Evolutionary conservation across 2,329 filamentous ascomycete genomes (phyloP).

Genomic region (Neopestalotiopsis rosae): DNA sequence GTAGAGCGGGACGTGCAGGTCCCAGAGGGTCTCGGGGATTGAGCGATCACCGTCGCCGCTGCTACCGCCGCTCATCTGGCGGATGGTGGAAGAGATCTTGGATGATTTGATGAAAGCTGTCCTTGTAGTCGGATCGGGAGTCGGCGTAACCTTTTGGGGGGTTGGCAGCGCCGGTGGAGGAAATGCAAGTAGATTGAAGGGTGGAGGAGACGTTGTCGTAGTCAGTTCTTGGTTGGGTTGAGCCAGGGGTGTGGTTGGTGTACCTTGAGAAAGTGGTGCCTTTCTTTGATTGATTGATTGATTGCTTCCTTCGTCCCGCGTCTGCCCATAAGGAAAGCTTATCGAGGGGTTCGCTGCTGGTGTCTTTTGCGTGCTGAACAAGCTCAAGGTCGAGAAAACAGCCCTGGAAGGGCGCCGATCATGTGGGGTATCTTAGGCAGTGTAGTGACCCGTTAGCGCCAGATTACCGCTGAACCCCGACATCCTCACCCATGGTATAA

Average conservation of each 20-base stretch:
- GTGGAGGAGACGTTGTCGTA: background rate
- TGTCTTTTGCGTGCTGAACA: background rate
- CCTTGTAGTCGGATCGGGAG: too few species aligned
- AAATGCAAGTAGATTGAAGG: background rate
- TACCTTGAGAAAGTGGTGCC: too few species aligned
- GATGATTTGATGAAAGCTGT: background rate
- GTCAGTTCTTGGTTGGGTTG: too few species aligned
- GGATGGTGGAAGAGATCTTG: background rate
- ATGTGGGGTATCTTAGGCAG: background rate
- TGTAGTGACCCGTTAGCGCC: background rate
- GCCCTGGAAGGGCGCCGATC: background rate
- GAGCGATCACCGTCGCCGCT: constrained; percentile 1
- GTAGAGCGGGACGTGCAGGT: constrained; percentile 57
- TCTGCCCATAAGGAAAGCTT: background rate
- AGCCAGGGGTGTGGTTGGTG: too few species aligned
- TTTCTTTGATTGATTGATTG: too few species aligned
- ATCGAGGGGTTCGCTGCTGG: background rate
- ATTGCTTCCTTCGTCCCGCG: too few species aligned
- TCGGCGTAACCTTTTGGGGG: background rate
- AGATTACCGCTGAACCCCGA: background rate
- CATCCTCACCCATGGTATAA: background rate
- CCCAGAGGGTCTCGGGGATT: constrained; percentile 58
- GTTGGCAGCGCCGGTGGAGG: background rate
- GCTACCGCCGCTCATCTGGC: constrained; percentile 9
- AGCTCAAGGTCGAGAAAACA: background rate